phyloP scores from a whole-genome alignment of 2,329 filamentous ascomycete genomes.

The Aaosphaeria arxii region DNA sequence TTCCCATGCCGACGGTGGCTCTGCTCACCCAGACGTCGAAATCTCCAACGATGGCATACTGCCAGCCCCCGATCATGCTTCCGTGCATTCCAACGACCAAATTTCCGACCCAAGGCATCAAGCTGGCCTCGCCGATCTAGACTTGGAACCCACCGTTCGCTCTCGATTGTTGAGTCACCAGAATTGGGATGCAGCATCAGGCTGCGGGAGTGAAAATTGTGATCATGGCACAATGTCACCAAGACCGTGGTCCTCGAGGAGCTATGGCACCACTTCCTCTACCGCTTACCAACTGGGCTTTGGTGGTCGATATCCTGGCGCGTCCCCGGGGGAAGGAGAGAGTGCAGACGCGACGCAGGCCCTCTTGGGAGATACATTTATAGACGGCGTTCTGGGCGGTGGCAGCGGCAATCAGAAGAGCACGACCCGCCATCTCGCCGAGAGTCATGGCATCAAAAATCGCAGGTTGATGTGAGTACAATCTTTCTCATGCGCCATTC shows the following conservation, averaged over 20 bases:
- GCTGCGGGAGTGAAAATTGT: constrained; percentile 46
- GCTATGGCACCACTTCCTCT: constrained; percentile 51
- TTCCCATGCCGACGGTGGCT: constrained; percentile 8
- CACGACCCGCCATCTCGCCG: constrained; percentile 68
- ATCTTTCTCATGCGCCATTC: neutral
- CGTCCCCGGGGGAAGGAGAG: constrained; percentile 23
- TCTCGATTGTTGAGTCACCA: constrained; percentile 38
- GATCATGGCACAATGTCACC: constrained; percentile 77
- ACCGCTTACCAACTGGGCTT: constrained; percentile 31
- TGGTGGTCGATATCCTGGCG: constrained; percentile 35
- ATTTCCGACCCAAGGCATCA: constrained; percentile 10
- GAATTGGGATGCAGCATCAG: constrained; percentile 29
- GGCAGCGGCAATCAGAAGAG: constrained; percentile 64
- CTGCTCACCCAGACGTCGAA: constrained; percentile 12
- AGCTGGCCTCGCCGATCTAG: constrained; percentile 18
- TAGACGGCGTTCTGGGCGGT: constrained; percentile 42
- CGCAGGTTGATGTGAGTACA: constrained; percentile 66
- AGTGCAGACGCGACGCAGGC: constrained; percentile 35
- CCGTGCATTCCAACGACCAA: constrained; percentile 23
- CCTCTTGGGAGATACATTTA: constrained; percentile 41
- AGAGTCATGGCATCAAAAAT: constrained; percentile 71
- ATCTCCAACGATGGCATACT: constrained; percentile 30
- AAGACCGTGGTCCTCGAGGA: constrained; percentile 53
- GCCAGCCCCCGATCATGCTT: constrained; percentile 27
- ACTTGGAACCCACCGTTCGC: constrained; percentile 33